Percentiles rank a stretch among this genome's conserved stretches.
phyloP scores from a whole-genome alignment of 2,329 filamentous ascomycete genomes.

The Mycocentrospora acerina region DNA sequence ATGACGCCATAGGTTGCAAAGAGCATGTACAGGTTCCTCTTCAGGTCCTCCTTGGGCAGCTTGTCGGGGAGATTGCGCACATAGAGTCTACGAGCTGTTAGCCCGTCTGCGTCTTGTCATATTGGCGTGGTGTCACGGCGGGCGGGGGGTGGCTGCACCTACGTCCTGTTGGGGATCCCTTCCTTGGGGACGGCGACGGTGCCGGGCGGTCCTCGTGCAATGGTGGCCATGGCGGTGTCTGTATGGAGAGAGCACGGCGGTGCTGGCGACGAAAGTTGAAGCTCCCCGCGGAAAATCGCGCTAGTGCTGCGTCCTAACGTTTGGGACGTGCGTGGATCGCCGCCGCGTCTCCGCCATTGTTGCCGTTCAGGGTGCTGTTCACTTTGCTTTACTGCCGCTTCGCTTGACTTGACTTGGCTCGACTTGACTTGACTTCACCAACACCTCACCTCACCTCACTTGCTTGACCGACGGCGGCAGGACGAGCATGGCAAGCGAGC shows the following conservation, averaged over 20 bases:
- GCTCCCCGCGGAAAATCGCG: conserved; percentile 32
- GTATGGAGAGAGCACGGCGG: conserved; percentile 7
- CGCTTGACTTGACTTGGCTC: too few relatives aligned
- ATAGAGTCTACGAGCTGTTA: conserved; percentile 66
- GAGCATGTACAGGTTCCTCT: conserved; percentile 84
- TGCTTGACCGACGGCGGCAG: too few relatives aligned
- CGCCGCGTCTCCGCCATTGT: conserved; percentile 9
- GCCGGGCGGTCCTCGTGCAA: conserved; percentile 25
- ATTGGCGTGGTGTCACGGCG: background rate
- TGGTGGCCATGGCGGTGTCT: conserved; percentile 25
- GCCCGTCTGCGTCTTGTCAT: conserved; percentile 7
- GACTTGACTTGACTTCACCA: too few relatives aligned
- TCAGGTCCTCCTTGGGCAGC: conserved; percentile 83
- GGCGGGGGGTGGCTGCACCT: conserved; percentile 7
- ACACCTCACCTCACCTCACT: too few relatives aligned
- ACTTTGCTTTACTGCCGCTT: too few relatives aligned
- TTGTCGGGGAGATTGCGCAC: conserved; percentile 87
- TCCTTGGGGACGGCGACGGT: conserved; percentile 20
- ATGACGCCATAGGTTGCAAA: conserved; percentile 94
- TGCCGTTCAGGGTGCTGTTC: too few relatives aligned
- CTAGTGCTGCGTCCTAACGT: conserved; percentile 17
- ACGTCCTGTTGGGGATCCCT: conserved; percentile 37
- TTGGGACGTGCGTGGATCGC: conserved; percentile 20
- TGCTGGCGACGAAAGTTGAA: conserved; percentile 14
- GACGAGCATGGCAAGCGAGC: conserved; percentile 4